A percentile compares a stretch with the other conserved stretches of the same genome.
These are phyloP conservation scores for Symbiodinium natans DNA, from an alignment of 73 alveolate genomes.

Conservation along the genomic window DNA sequence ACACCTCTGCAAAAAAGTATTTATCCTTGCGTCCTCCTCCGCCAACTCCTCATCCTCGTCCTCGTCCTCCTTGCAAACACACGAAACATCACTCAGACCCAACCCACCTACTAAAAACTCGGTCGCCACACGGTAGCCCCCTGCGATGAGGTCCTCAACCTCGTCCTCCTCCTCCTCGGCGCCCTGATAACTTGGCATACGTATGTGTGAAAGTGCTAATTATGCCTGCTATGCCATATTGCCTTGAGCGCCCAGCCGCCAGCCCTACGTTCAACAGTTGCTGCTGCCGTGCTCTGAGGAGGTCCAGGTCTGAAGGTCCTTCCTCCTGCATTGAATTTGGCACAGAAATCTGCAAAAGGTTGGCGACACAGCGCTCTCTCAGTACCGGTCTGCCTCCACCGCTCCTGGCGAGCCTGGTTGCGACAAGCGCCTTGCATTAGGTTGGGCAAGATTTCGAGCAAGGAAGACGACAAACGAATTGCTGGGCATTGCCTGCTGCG, in stretches of 20 bases:
- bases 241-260: neutral
- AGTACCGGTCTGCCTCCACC: neutral
- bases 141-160: neutral
- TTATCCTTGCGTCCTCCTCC: neutral
- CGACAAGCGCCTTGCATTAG: neutral
- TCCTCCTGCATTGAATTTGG: neutral
- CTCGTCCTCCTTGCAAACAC: neutral
- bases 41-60: neutral
- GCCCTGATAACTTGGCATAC: too few relatives aligned
- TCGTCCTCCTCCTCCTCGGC: neutral
- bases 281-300: neutral
- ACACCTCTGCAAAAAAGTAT: neutral
- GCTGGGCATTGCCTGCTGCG: neutral
- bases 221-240: too few relatives aligned
- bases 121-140: neutral
- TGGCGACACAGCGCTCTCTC: too few relatives aligned
- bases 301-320: neutral
- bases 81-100: neutral
- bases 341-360: too few relatives aligned
- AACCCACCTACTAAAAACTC: neutral
- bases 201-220: too few relatives aligned
- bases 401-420: neutral
- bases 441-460: too few relatives aligned
- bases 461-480: too few relatives aligned
- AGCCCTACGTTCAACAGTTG: neutral